These are phyloP conservation scores for Haplosporangium sp. DNA, from an alignment of 371 early-diverging fungal genomes.

Conservation along the genomic window DNA sequence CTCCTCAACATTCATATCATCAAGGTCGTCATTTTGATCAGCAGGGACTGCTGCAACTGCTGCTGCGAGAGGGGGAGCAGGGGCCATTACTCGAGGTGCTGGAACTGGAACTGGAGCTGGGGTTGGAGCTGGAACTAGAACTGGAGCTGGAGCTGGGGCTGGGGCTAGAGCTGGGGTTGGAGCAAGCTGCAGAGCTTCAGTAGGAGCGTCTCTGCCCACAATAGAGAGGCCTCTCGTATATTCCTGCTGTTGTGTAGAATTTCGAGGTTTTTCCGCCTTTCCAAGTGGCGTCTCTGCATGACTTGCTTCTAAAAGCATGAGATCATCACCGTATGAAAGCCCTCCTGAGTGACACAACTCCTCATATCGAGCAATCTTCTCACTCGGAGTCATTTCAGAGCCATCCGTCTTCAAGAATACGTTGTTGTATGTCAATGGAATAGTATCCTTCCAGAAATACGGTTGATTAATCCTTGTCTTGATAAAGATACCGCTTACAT, in stretches of 20 bases:
- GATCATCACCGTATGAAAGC: slow-evolving; percentile 22
- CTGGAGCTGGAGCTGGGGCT: no score
- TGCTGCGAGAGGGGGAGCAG: slow-evolving; percentile 42
- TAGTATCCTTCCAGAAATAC: slow-evolving; percentile 29
- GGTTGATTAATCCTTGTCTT: slow-evolving; percentile 13
- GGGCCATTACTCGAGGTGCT: slow-evolving; percentile 4
- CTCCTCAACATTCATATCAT: slow-evolving; percentile 72
- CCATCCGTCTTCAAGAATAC: slow-evolving; percentile 32
- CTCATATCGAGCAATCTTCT: slow-evolving; percentile 27
- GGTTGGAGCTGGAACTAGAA: background rate
- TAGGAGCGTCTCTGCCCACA: background rate
- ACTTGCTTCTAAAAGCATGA: slow-evolving; percentile 12
- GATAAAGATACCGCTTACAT: slow-evolving; percentile 8
- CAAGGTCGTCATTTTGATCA: slow-evolving; percentile 56
- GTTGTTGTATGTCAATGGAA: slow-evolving; percentile 35
- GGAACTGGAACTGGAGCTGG: slow-evolving; percentile 4
- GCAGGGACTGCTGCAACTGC: slow-evolving; percentile 3
- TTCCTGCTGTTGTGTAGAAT: slow-evolving; percentile 8
- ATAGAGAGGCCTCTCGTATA: background rate
- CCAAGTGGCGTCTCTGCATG: slow-evolving; percentile 2
- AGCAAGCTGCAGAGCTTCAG: background rate
- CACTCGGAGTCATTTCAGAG: slow-evolving; percentile 21
- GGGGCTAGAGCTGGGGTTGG: no score
- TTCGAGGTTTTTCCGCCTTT: slow-evolving; percentile 9
- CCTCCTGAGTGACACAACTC: slow-evolving; percentile 4